Percentiles rank a stretch among this genome's conserved stretches.
These are phyloP conservation scores for Rheum nobile DNA, from an alignment of 148 eudicot genomes.

Conservation along the genomic window DNA sequence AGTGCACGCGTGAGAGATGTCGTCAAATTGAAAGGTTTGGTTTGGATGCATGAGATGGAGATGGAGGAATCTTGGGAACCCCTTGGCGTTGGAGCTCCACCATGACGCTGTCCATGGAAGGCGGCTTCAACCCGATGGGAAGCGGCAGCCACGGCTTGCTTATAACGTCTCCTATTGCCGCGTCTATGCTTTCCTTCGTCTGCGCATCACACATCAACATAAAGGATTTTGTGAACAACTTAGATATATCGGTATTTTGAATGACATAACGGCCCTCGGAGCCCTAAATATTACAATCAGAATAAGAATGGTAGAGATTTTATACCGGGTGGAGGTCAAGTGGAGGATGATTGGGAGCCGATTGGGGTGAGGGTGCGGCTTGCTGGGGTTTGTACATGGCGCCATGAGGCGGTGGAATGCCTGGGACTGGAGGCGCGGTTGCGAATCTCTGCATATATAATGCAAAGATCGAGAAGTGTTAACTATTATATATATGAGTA, in stretches of 20 bases:
- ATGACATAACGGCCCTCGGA: no score
- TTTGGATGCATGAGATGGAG: conserved; percentile 2
- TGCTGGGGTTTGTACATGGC: conserved; percentile 21
- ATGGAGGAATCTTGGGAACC: conserved; percentile 58
- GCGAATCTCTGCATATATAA: conserved; percentile 46
- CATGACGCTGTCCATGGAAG: conserved; percentile 61
- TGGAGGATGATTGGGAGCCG: conserved; percentile 24
- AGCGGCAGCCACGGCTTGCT: conserved; percentile 74
- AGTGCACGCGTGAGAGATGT: background rate
- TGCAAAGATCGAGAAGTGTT: background rate
- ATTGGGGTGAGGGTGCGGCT: conserved; percentile 4
- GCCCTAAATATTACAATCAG: no score
- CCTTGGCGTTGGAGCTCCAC: conserved; percentile 79
- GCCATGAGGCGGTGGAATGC: conserved; percentile 55
- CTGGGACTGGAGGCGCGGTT: conserved; percentile 41
- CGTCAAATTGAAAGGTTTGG: background rate
- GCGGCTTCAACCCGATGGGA: conserved; percentile 81
- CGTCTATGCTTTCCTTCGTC: conserved; percentile 78
- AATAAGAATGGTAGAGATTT: no score
- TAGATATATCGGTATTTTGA: no score
- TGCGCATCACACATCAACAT: conserved; percentile 9
- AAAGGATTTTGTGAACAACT: no score
- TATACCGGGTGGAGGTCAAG: conserved; percentile 61
- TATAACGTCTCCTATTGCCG: conserved; percentile 68
- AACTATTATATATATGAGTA: background rate